Evolutionary conservation across 1,284 basidiomycete genomes (phyloP).

Genomic region (Anthracocystis walkeri): DNA sequence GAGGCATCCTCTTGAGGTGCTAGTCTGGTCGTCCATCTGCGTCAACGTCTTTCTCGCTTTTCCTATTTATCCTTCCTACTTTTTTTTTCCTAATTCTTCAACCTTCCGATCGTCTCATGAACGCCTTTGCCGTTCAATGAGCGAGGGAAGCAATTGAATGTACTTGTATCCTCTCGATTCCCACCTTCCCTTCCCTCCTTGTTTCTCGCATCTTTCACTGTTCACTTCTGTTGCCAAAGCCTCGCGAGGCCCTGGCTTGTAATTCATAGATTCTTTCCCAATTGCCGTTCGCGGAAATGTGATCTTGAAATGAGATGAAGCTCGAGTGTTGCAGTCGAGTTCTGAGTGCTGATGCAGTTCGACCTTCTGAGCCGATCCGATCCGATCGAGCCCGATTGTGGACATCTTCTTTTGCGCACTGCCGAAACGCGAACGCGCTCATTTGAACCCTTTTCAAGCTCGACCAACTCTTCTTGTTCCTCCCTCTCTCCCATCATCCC

Average conservation of each 20-base stretch:
- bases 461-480: constrained; percentile 2
- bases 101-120: neutral
- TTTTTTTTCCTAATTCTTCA: neutral
- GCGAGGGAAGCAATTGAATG: constrained; percentile 15
- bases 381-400: too few relatives aligned
- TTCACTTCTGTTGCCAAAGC: constrained; percentile 8
- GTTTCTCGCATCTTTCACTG: constrained; percentile 6
- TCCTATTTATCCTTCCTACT: neutral
- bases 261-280: constrained; percentile 17
- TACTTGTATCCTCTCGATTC: constrained; percentile 20
- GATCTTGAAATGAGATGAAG: neutral
- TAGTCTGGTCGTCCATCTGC: neutral
- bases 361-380: too few relatives aligned
- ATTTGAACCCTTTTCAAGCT: neutral
- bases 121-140: constrained; percentile 1
- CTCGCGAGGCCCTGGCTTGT: constrained; percentile 10
- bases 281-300: neutral
- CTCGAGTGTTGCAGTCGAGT: neutral
- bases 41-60: neutral
- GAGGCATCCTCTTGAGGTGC: constrained; percentile 23
- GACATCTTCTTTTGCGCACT: neutral
- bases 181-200: neutral
- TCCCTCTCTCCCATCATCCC: constrained; percentile 3
- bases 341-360: too few relatives aligned
- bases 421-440: constrained; percentile 22